These are phyloP conservation scores for Atkinsonella hypoxylon DNA, from an alignment of 2,329 filamentous ascomycete species.

Conservation along the genomic window DNA sequence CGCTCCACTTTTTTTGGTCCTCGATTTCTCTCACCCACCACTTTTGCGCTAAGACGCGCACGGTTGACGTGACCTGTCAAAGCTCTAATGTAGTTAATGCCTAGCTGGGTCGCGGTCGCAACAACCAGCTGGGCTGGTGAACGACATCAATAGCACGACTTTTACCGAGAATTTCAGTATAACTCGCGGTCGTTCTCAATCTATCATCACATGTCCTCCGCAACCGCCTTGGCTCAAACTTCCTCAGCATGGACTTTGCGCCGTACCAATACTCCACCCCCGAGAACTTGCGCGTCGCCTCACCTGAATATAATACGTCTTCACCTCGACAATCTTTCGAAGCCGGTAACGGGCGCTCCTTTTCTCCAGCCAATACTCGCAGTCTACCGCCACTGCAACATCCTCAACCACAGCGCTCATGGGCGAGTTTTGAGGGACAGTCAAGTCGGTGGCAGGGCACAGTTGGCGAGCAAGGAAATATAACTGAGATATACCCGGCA, in stretches of 20 bases:
- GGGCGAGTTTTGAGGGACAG: conserved; percentile 31
- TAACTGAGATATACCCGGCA: conserved; percentile 27
- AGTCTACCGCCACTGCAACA: conserved; percentile 30
- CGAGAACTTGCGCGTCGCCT: conserved; percentile 70
- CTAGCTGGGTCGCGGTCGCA: neutral
- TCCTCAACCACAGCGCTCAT: conserved; percentile 46
- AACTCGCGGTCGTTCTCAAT: no score
- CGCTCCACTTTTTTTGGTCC: neutral
- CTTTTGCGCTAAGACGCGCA: no score
- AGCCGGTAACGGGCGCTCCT: conserved; percentile 40
- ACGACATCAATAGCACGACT: no score
- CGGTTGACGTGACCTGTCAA: no score
- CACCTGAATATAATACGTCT: conserved; percentile 37
- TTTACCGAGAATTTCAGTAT: no score
- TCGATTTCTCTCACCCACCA: no score
- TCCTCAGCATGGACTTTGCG: conserved; percentile 70
- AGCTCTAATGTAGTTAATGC: no score
- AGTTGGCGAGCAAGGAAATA: conserved; percentile 12
- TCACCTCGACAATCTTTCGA: conserved; percentile 44
- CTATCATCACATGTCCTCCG: no score
- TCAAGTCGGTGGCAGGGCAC: conserved; percentile 13
- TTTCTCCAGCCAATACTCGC: conserved; percentile 37
- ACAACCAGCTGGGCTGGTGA: no score
- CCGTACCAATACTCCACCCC: conserved; percentile 92
- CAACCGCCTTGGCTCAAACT: neutral